Evolutionary conservation across 2,329 filamentous ascomycete species (phyloP).

Genomic region (Lecanoromycetidae sp.): DNA sequence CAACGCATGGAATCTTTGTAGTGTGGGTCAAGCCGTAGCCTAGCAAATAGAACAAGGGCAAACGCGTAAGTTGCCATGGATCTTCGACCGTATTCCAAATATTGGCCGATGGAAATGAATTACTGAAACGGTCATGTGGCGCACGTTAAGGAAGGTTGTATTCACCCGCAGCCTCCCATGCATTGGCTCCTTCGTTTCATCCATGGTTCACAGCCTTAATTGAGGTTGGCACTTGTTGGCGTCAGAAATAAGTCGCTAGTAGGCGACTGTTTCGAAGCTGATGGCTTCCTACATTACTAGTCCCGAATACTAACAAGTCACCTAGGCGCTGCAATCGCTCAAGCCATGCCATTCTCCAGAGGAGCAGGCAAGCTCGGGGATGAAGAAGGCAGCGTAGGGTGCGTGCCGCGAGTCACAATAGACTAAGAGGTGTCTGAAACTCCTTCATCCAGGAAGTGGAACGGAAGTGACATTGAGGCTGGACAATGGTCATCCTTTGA

Average conservation of each 20-base stretch:
- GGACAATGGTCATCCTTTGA: background rate
- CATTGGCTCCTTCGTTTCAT: conserved; percentile 8
- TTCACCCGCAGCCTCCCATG: conserved; percentile 4
- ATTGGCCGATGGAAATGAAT: conserved; percentile 1
- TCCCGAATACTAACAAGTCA: background rate
- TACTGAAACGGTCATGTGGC: conserved; percentile 11
- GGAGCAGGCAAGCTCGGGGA: background rate
- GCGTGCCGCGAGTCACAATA: background rate
- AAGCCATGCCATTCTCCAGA: too few species aligned
- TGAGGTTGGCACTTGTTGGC: background rate
- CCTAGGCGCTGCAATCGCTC: background rate
- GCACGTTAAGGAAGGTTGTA: conserved; percentile 8
- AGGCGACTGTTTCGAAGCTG: background rate
- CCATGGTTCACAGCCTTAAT: conserved; percentile 5
- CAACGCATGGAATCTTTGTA: background rate
- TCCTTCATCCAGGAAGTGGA: background rate
- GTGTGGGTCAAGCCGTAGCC: conserved; percentile 3
- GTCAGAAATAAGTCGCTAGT: background rate
- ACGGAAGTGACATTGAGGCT: background rate
- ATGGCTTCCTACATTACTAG: background rate
- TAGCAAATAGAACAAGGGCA: conserved; percentile 4
- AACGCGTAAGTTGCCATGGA: conserved; percentile 1
- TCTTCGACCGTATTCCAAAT: background rate
- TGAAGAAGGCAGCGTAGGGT: too few species aligned
- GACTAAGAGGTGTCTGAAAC: background rate